Base-by-base conservation (phyloP, 2,329 filamentous ascomycete species). In the Fusarium camptoceras region DNA sequence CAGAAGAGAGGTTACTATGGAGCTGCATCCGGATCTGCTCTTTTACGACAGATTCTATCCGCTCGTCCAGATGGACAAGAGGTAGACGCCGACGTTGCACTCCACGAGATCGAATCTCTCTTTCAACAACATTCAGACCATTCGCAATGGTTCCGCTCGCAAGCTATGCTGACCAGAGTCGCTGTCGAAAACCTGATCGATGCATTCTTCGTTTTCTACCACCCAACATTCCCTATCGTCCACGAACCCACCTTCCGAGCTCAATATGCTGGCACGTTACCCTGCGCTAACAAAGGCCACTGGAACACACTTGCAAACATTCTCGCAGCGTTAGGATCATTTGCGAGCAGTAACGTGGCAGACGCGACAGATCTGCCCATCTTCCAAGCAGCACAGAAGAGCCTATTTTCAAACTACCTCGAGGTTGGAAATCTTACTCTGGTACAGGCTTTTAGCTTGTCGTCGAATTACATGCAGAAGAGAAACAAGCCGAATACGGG, bases 241-340 rank as follows among this genome's bases (percentile, higher is more conserved):
- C 67, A 70, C 31, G 67, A 70, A 20, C 62, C 67, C 8, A 70
- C 67, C 3, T 70, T 70, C 20, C 42, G 67, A 43, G 66, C 67
- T 0, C 67, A 70, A 8, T 63, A 58, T 15, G 61, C 56, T 2
- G 66, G 66, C 5, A 59, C 62, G 0, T 28, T 70, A 2, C 56
- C 56, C 6, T 62, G 67, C 18, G 54, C 62, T 10, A 66, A 70
- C 20, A 66, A 59, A 49, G 54, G 46, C 3, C 54, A 55, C 9
- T 70, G 67, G 67, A 58, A 66, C 3, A 66, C 59, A 0, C 42
- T 70, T 2, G 53, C 54, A 24, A 64, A 70, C 9, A 67, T 59
- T 2, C 24, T 70, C 0, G 49, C 50, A 27, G 67, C 62, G 0
- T n/a, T 70, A 1, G 67, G 67, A 11, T 58, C 67, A 9, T 67